Percentiles rank a stretch among this genome's conserved stretches.
These are phyloP conservation scores for Mycena chlorophos DNA, from an alignment of 768 basidiomycete species.

Conservation along the genomic window DNA sequence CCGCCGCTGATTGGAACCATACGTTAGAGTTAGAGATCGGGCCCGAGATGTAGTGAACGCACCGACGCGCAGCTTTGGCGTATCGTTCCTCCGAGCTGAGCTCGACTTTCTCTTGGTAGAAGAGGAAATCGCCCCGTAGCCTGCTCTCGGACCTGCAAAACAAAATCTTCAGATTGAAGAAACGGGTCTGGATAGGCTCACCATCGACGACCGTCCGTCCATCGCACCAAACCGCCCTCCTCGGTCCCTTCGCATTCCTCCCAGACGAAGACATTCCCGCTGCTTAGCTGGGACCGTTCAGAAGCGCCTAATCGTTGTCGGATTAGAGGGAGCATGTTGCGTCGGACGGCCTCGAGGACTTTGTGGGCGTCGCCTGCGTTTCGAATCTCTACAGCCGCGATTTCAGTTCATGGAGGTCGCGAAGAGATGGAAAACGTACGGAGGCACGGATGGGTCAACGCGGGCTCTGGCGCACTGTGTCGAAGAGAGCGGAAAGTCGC, in stretches of 20 bases:
- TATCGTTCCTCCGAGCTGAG: constrained; percentile 78
- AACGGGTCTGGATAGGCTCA: constrained; percentile 26
- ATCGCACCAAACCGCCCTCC: constrained; percentile 66
- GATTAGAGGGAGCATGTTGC: constrained; percentile 67
- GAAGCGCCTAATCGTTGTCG: constrained; percentile 66
- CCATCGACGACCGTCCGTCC: constrained; percentile 86
- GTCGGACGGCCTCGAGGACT: constrained; percentile 73
- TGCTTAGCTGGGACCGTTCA: constrained; percentile 67
- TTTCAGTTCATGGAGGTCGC: neutral
- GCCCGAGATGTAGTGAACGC: constrained; percentile 19
- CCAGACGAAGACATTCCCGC: constrained; percentile 84
- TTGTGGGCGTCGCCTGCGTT: constrained; percentile 78
- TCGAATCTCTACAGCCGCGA: constrained; percentile 55
- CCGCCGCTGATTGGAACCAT: constrained; percentile 18
- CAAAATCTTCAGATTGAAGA: constrained; percentile 1
- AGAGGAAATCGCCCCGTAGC: constrained; percentile 80
- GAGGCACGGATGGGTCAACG: constrained; percentile 52
- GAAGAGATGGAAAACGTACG: constrained; percentile 39
- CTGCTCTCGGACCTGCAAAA: constrained; percentile 73
- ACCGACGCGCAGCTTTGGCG: constrained; percentile 79
- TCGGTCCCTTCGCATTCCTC: constrained; percentile 74
- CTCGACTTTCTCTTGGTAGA: constrained; percentile 83
- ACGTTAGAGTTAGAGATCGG: neutral
- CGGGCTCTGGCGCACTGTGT: too few species aligned
- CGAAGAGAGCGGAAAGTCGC: too few species aligned